phyloP scores from a whole-genome alignment of 2,329 filamentous ascomycete species.

The Fusarium sp. region DNA sequence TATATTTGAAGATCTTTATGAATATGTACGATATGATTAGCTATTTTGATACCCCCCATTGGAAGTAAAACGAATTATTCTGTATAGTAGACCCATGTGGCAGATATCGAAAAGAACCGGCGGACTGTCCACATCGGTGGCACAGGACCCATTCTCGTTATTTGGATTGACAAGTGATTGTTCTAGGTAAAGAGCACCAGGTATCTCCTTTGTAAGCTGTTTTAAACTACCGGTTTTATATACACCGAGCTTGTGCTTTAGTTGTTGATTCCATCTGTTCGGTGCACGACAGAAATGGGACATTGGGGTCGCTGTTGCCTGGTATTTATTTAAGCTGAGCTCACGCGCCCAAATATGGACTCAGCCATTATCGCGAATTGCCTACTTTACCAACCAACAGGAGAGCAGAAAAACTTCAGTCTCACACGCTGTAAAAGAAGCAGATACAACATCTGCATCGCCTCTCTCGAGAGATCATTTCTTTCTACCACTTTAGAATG shows the following conservation, averaged over 20 bases:
- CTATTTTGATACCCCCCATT: conserved; percentile 39
- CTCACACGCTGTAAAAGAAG: background rate
- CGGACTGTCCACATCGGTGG: background rate
- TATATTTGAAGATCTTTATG: conserved; percentile 18
- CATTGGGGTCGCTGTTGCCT: conserved; percentile 37
- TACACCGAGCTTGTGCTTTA: background rate
- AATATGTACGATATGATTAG: conserved; percentile 33
- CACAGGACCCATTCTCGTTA: background rate
- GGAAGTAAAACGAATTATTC: conserved; percentile 11
- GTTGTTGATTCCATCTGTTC: conserved; percentile 7
- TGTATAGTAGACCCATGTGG: conserved; percentile 16
- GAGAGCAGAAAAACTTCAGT: background rate
- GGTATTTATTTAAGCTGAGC: conserved; percentile 18
- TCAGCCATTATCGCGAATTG: conserved; percentile 3
- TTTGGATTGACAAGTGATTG: background rate
- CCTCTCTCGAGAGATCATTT: background rate
- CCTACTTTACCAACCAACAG: background rate
- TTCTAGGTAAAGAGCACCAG: background rate
- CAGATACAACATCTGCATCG: background rate
- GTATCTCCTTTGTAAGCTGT: background rate
- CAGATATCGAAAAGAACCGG: background rate
- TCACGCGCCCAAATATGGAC: conserved; percentile 9
- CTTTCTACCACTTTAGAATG: conserved; percentile 10
- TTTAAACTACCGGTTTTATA: background rate
- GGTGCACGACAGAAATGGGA: conserved; percentile 4